Conservation (phyloP, 2,329 filamentous ascomycete species). For the Orbilia blumenaviensis region DNA sequence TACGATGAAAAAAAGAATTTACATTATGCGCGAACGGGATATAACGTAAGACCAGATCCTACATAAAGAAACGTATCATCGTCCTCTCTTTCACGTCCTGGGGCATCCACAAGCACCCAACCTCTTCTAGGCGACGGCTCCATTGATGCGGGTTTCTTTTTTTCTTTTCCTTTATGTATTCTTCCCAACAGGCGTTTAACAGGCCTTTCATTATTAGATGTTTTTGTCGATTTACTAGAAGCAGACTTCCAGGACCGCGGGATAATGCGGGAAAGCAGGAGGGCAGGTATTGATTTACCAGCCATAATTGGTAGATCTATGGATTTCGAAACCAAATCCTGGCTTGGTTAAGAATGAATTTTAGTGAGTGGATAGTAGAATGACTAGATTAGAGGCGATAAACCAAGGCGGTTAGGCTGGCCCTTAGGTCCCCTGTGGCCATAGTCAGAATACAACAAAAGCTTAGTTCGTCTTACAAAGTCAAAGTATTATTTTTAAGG, state of each 20-base stretch:
- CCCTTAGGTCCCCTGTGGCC: no score
- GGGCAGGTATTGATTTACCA: background rate
- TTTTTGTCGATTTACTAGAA: background rate
- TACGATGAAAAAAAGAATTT: background rate
- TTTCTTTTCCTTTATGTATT: background rate
- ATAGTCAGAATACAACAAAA: no score
- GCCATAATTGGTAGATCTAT: background rate
- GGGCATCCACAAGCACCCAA: background rate
- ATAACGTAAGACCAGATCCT: background rate
- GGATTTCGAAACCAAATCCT: background rate
- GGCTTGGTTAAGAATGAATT: no score
- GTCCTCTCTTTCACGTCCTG: background rate
- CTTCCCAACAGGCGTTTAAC: background rate
- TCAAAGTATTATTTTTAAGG: no score
- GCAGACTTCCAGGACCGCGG: background rate
- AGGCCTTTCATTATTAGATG: background rate
- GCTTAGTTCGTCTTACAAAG: no score
- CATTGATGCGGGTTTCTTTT: background rate
- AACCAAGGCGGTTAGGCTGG: no score
- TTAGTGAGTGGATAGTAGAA: no score
- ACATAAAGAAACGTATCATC: constrained; percentile 5
- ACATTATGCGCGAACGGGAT: background rate
- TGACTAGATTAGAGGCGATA: no score
- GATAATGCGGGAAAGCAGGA: background rate
- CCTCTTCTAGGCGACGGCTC: background rate